A percentile compares a stretch with the other conserved stretches of the same genome.
phyloP scores from a whole-genome alignment of 75 land plant genomes.

The Azolla pinnata region DNA sequence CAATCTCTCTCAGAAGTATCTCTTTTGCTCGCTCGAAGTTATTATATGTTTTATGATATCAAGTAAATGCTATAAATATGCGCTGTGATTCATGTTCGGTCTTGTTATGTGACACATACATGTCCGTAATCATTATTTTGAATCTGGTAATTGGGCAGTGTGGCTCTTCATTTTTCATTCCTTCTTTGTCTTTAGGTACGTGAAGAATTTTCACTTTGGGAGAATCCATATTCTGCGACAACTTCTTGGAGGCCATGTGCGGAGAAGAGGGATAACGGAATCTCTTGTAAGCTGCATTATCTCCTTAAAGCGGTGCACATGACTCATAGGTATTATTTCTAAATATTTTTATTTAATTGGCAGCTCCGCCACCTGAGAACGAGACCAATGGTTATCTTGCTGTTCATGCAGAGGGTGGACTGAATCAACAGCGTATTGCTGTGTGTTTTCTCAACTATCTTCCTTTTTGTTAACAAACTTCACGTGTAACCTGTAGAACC shows the following conservation, averaged over 20 bases:
- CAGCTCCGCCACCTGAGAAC: conserved; percentile 67
- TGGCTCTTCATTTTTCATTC: too few species aligned
- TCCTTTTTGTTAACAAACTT: background rate
- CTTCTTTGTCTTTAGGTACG: conserved; percentile 41
- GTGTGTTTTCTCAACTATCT: conserved; percentile 30
- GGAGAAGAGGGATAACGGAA: conserved; percentile 38
- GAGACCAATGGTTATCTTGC: conserved; percentile 82
- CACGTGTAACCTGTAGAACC: background rate
- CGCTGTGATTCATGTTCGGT: too few species aligned
- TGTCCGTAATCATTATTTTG: too few species aligned
- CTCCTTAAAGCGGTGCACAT: too few species aligned
- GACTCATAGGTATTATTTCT: background rate
- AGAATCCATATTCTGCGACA: conserved; percentile 83
- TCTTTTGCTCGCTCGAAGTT: too few species aligned
- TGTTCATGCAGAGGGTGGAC: conserved; percentile 97
- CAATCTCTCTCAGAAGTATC: too few species aligned
- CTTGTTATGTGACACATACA: too few species aligned
- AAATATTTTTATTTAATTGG: conserved; percentile 4
- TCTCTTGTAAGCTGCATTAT: conserved; percentile 27
- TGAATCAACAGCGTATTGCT: conserved; percentile 95
- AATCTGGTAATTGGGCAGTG: too few species aligned
- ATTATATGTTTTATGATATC: too few species aligned
- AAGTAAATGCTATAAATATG: too few species aligned
- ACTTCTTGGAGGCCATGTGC: conserved; percentile 93
- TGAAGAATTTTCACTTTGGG: conserved; percentile 78